phyloP scores from a whole-genome alignment of 257 asterid species.

The Ilex asprella region DNA sequence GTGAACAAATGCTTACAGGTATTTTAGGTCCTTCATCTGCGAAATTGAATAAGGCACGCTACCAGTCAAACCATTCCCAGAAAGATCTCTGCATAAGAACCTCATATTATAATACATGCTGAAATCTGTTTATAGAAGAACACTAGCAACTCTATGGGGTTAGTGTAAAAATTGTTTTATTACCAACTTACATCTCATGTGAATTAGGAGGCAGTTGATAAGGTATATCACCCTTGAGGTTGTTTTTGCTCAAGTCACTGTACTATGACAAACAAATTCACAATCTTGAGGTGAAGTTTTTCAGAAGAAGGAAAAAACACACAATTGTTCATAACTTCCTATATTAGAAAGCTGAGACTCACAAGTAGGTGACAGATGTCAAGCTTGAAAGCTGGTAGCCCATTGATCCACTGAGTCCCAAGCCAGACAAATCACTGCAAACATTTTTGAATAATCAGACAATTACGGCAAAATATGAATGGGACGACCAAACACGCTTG shows the following conservation, averaged over 20 bases:
- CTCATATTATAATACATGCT: neutral
- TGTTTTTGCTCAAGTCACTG: constrained; percentile 70
- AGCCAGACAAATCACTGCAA: constrained; percentile 34
- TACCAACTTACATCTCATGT: constrained; percentile 37
- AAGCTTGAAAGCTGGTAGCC: constrained; percentile 45
- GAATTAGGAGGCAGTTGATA: constrained; percentile 57
- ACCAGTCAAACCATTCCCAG: constrained; percentile 34
- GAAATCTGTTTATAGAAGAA: too few relatives aligned
- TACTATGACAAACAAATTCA: constrained; percentile 35
- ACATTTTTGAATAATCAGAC: neutral
- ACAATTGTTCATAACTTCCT: constrained; percentile 2
- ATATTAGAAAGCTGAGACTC: constrained; percentile 26
- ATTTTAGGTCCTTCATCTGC: constrained; percentile 35
- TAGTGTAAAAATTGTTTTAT: neutral
- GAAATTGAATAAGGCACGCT: constrained; percentile 50
- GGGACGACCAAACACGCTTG: too few relatives aligned
- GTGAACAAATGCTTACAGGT: constrained; percentile 21
- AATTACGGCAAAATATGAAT: too few relatives aligned
- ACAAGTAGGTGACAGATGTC: constrained; percentile 44
- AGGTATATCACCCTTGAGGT: constrained; percentile 46
- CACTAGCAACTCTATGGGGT: too few relatives aligned
- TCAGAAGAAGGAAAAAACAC: constrained; percentile 4
- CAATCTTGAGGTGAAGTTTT: constrained; percentile 18
- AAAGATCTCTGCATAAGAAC: constrained; percentile 33
- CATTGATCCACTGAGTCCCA: constrained; percentile 41